These are phyloP conservation scores for Stylonectria norvegica DNA, from an alignment of 2,329 filamentous ascomycete species.

Conservation along the genomic window DNA sequence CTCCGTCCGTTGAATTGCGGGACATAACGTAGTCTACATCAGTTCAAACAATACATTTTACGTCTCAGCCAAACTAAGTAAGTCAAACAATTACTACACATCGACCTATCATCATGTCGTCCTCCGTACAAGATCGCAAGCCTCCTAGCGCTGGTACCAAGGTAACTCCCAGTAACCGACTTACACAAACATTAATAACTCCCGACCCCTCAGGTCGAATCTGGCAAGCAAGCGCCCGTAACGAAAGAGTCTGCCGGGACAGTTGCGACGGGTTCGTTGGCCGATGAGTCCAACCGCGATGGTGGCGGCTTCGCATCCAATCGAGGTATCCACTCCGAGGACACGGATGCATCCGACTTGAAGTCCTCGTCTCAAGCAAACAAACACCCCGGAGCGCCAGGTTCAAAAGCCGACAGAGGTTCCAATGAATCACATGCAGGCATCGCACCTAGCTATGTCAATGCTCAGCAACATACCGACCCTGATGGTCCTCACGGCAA, in stretches of 20 bases:
- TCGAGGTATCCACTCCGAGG: constrained; percentile 40
- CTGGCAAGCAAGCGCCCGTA: constrained; percentile 45
- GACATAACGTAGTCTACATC: too few relatives aligned
- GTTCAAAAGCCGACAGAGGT: neutral
- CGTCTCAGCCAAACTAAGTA: neutral
- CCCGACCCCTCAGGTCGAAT: constrained; percentile 40
- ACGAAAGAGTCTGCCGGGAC: constrained; percentile 61
- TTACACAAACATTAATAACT: neutral
- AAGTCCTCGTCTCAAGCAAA: constrained; percentile 2
- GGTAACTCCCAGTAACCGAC: constrained; percentile 9
- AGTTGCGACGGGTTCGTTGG: constrained; percentile 68
- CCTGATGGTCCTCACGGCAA: constrained; percentile 40
- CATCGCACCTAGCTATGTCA: constrained; percentile 38
- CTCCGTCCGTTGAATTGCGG: too few relatives aligned
- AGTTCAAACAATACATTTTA: too few relatives aligned
- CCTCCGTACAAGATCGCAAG: constrained; percentile 8
- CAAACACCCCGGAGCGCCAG: neutral
- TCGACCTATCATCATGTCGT: constrained; percentile 18
- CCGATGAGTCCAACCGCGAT: constrained; percentile 63
- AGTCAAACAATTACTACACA: neutral
- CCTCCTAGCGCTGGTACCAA: constrained; percentile 19
- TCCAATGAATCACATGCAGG: constrained; percentile 12
- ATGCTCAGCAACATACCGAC: constrained; percentile 32
- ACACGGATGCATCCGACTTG: constrained; percentile 9
- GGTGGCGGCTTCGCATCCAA: constrained; percentile 62